phyloP scores from a whole-genome alignment of 2,329 filamentous ascomycete genomes.

The Neonectria punicea region DNA sequence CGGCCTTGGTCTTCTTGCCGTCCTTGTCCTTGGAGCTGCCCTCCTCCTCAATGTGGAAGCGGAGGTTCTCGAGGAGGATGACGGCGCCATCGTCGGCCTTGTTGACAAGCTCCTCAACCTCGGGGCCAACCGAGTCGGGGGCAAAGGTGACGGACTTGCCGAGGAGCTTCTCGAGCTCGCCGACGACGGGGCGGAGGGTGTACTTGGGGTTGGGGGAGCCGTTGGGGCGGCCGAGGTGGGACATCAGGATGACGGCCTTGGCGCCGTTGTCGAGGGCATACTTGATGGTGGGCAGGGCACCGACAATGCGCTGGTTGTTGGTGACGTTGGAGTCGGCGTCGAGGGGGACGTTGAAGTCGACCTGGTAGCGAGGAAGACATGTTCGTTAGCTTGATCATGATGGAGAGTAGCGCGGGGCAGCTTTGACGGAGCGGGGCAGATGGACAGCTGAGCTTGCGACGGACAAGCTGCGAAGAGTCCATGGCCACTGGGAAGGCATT shows the following conservation, averaged over 20 bases:
- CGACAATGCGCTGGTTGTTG: constrained; percentile 98
- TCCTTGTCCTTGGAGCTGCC: constrained; percentile 93
- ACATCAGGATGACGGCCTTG: constrained; percentile 96
- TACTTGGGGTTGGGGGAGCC: constrained; percentile 92
- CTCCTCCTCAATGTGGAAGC: constrained; percentile 98
- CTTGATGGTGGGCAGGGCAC: constrained; percentile 94
- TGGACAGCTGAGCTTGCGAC: background rate
- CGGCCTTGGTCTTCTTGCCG: constrained; percentile 98
- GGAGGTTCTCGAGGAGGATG: constrained; percentile 94
- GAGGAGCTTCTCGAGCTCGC: constrained; percentile 91
- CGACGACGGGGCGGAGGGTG: constrained; percentile 90
- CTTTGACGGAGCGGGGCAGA: background rate
- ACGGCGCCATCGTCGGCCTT: constrained; percentile 84
- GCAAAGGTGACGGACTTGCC: constrained; percentile 87
- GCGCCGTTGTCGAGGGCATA: constrained; percentile 90
- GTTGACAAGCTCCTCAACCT: constrained; percentile 91
- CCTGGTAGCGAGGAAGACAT: constrained; percentile 62
- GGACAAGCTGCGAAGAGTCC: background rate
- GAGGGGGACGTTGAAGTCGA: constrained; percentile 99
- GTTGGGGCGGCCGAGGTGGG: constrained; percentile 95
- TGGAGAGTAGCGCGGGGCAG: background rate
- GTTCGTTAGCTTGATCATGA: constrained; percentile 25
- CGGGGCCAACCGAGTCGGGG: constrained; percentile 87
- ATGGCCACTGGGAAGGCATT: background rate
- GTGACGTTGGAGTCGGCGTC: constrained; percentile 93